Evolutionary conservation across 78 protist genomes (phyloP), one percentile per base, ranked within the genome.

Genomic region (Mastigamoeba balamuthi): DNA sequence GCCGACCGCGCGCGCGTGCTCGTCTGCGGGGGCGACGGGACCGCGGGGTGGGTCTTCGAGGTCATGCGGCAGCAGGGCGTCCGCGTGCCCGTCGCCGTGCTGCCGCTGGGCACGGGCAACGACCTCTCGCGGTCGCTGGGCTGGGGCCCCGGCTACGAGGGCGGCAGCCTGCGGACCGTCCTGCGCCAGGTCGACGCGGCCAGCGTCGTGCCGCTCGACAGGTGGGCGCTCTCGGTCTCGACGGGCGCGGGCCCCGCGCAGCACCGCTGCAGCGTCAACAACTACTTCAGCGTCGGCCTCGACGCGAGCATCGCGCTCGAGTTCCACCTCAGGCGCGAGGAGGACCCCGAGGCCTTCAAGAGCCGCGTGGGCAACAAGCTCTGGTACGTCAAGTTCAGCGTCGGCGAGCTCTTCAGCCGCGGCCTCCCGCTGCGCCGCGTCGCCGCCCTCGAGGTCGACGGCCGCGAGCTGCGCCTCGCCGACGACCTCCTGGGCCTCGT

Each of bases 81-180:
- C 0, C 17, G 67, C 30, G 33, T 17, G 58, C 88, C 88, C 25
- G 72, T 92, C 10, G 87, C 80, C 4, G 72, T 92, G 6, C 63
- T 93, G 3, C 94, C 96, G 36, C 78, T 93, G 2, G 96, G 96
- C 5, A 93, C 96, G 1, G 96, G 96, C 38, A 93, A 93, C 68
- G 96, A 93, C 42, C 80, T 93, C n/a, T 87, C 96, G 23, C 88
- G 96, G 29, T 38, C 79, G 6, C 63, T 89, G 2, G 86, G 88
- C 1, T 89, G 94, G 96, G 93, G 96, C 9, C 77, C 78, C 1
- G 94, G 96, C 0, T 85, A 84, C 76, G 64, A 69, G 42, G 85
- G 81, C 6, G 90, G 79, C 28, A 52, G 63, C 29, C 17, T 48
- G 17, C 17, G 58, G 17, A 17, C 17, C 58, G 17, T 48, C 17